A percentile compares a stretch with the other conserved stretches of the same genome.
phyloP scores from a whole-genome alignment of 495 filamentous ascomycete species.

The Aspergillus kassunensis region DNA sequence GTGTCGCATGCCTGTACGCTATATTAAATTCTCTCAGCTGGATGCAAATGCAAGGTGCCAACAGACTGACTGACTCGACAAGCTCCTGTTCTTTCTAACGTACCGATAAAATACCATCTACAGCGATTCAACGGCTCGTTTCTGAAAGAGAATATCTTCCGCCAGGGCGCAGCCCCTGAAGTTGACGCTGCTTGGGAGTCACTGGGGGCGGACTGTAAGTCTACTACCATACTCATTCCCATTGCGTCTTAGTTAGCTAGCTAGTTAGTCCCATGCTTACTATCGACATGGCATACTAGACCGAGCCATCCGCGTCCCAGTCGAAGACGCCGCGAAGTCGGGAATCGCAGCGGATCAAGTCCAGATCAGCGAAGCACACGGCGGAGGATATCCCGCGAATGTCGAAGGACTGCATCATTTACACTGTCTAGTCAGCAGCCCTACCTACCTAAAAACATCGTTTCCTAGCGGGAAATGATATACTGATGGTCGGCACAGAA shows the following conservation, averaged over 20 bases:
- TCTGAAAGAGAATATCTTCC: constrained; percentile 50
- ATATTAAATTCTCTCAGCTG: too few relatives aligned
- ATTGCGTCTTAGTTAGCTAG: background rate
- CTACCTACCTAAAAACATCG: background rate
- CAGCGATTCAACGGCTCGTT: constrained; percentile 49
- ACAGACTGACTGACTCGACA: too few relatives aligned
- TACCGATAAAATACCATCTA: constrained; percentile 11
- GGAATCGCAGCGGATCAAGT: constrained; percentile 47
- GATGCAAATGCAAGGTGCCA: too few relatives aligned
- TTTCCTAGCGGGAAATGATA: background rate
- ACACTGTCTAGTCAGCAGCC: constrained; percentile 46
- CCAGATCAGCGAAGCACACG: constrained; percentile 47
- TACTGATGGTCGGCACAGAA: constrained; percentile 29
- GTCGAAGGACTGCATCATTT: constrained; percentile 56
- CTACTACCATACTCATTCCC: background rate
- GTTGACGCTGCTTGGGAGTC: constrained; percentile 57
- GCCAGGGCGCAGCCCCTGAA: constrained; percentile 46
- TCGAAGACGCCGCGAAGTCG: constrained; percentile 30
- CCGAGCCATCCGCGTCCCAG: constrained; percentile 35
- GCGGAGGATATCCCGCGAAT: constrained; percentile 51
- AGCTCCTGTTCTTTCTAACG: constrained; percentile 9
- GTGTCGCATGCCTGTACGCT: constrained; percentile 10
- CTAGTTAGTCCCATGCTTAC: too few relatives aligned
- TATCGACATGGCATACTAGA: too few relatives aligned
- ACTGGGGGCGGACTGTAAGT: constrained; percentile 48